A percentile compares a stretch with the other conserved stretches of the same genome.
Evolutionary conservation across 257 asterid species (phyloP).

Genomic region (Przewalskia tangutica): DNA sequence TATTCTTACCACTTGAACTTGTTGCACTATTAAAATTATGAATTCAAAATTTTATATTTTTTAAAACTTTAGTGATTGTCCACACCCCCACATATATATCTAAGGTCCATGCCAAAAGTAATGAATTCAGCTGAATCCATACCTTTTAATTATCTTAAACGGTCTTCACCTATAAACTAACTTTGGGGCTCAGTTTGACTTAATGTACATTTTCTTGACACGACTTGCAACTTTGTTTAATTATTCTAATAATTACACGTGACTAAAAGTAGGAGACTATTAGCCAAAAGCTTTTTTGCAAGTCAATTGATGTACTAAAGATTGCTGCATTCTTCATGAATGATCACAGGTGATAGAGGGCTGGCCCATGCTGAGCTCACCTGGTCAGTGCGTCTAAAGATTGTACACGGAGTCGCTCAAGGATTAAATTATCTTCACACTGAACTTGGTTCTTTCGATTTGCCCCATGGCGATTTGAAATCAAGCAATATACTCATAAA

Average conservation of each 20-base stretch:
- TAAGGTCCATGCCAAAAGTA: too few species aligned
- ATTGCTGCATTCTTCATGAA: neutral
- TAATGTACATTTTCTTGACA: too few species aligned
- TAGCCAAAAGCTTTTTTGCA: neutral
- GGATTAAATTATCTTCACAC: slow-evolving; percentile 54
- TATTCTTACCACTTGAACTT: too few species aligned
- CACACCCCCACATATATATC: too few species aligned
- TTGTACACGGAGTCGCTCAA: slow-evolving; percentile 52
- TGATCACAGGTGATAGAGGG: slow-evolving; percentile 45
- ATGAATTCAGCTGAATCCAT: too few species aligned
- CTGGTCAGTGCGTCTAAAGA: slow-evolving; percentile 51
- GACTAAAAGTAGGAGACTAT: neutral
- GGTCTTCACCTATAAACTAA: too few species aligned
- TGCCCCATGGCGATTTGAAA: slow-evolving; percentile 79
- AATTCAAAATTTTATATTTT: too few species aligned
- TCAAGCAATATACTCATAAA: slow-evolving; percentile 67
- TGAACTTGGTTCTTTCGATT: slow-evolving; percentile 31
- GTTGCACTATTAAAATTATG: too few species aligned
- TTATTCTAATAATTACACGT: neutral
- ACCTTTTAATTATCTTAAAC: too few species aligned
- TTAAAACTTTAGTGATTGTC: too few species aligned
- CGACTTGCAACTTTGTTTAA: too few species aligned
- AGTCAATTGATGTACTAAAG: neutral
- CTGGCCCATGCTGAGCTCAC: slow-evolving; percentile 35
- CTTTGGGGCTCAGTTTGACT: too few species aligned